These are phyloP conservation scores for Diaporthe sp. DNA, from an alignment of 2,329 filamentous ascomycete species.

Conservation along the genomic window DNA sequence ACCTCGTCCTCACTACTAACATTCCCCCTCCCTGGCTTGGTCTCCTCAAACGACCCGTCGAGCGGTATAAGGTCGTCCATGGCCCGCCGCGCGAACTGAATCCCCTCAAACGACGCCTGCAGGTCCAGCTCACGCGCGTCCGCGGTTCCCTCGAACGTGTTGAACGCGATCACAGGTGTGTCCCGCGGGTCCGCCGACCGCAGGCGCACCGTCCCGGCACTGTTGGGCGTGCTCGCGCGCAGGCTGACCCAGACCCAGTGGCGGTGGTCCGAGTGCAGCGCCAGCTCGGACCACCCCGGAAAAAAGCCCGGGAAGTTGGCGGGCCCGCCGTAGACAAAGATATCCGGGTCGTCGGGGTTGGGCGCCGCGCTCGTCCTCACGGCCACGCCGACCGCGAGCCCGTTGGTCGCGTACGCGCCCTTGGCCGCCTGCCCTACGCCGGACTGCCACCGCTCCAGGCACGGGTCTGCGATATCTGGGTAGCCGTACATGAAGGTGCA, in stretches of 20 bases:
- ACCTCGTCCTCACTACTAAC: conserved; percentile 42
- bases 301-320: conserved; percentile 57
- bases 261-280: conserved; percentile 51
- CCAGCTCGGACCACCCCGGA: conserved; percentile 53
- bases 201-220: conserved; percentile 72
- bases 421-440: conserved; percentile 42
- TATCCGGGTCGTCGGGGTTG: conserved; percentile 49
- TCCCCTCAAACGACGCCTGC: conserved; percentile 69
- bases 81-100: conserved; percentile 62
- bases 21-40: conserved; percentile 41
- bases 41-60: conserved; percentile 42
- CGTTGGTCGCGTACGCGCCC: conserved; percentile 53
- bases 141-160: conserved; percentile 68
- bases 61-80: conserved; percentile 38
- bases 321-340: conserved; percentile 56
- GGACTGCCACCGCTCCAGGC: conserved; percentile 47
- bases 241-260: conserved; percentile 64
- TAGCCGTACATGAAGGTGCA: conserved; percentile 51
- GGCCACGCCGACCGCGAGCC: conserved; percentile 50
- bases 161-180: conserved; percentile 73
- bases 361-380: conserved; percentile 48
- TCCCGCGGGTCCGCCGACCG: conserved; percentile 74
- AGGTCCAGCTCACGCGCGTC: conserved; percentile 63
- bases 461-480: conserved; percentile 47
- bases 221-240: conserved; percentile 75